Evolutionary conservation across 345 rosid genomes (phyloP).

Genomic region (Arabidopsis arenosa): DNA sequence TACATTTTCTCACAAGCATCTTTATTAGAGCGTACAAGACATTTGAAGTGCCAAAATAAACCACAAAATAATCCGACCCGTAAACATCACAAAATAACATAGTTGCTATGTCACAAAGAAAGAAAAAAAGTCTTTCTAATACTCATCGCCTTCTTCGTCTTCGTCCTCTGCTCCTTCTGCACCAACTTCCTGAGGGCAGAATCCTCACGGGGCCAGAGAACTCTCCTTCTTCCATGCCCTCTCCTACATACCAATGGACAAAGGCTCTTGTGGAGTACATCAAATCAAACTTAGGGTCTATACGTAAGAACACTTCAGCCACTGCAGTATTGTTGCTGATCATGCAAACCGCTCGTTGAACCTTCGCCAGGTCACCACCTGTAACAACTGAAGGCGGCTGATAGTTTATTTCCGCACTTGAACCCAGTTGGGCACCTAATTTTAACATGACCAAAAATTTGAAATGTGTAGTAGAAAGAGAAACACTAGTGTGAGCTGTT

Average conservation of each 20-base stretch:
- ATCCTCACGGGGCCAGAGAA: slow-evolving; percentile 89
- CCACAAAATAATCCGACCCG: background rate
- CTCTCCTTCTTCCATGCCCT: slow-evolving; percentile 94
- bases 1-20: background rate
- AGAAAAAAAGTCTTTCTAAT: slow-evolving; percentile 29
- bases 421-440: slow-evolving; percentile 79
- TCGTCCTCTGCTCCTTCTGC: slow-evolving; percentile 69
- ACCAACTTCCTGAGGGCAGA: slow-evolving; percentile 88
- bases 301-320: slow-evolving; percentile 76
- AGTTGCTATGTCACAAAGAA: slow-evolving; percentile 7
- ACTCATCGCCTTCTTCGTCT: slow-evolving; percentile 62
- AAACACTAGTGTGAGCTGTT: background rate
- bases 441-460: slow-evolving; percentile 7
- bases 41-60: background rate
- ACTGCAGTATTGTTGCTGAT: slow-evolving; percentile 89
- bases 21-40: background rate
- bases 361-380: slow-evolving; percentile 73
- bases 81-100: background rate
- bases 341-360: slow-evolving; percentile 88
- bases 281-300: slow-evolving; percentile 81
- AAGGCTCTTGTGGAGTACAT: slow-evolving; percentile 86
- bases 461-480: background rate
- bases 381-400: slow-evolving; percentile 87
- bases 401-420: slow-evolving; percentile 81
- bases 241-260: slow-evolving; percentile 92